These are phyloP conservation scores for Yamadazyma taylorii DNA, from an alignment of 1,139 yeast species.

Conservation along the genomic window DNA sequence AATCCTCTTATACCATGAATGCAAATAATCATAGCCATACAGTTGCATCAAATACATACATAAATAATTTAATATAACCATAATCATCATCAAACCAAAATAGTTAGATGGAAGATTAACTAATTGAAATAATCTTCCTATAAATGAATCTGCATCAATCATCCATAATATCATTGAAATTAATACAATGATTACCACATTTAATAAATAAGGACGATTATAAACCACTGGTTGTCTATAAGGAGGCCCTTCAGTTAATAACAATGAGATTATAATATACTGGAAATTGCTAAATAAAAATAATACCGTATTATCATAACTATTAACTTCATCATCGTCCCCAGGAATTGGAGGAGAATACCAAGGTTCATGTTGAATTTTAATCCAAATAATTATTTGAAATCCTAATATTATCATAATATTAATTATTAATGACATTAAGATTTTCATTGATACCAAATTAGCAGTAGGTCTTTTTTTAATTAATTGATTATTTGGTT, in stretches of 20 bases:
- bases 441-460: conserved; percentile 81
- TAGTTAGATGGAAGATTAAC: conserved; percentile 57
- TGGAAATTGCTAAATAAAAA: conserved; percentile 85
- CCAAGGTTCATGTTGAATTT: conserved; percentile 66
- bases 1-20: conserved; percentile 30
- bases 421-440: conserved; percentile 77
- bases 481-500: conserved; percentile 63
- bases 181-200: conserved; percentile 50
- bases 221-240: conserved; percentile 74
- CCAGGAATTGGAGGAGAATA: conserved; percentile 81
- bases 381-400: conserved; percentile 68
- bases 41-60: conserved; percentile 42
- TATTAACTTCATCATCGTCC: conserved; percentile 77
- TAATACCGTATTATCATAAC: conserved; percentile 85
- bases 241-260: conserved; percentile 92
- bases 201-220: conserved; percentile 70
- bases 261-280: conserved; percentile 79
- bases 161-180: conserved; percentile 52
- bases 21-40: conserved; percentile 28
- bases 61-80: conserved; percentile 52
- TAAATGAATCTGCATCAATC: conserved; percentile 46
- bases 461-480: conserved; percentile 90
- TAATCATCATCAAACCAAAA: conserved; percentile 47
- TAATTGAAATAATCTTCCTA: conserved; percentile 75
- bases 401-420: conserved; percentile 60